These are phyloP conservation scores for Eremochloa ophiuroides DNA, from an alignment of 176 grass and related monocot genomes.

Conservation along the genomic window DNA sequence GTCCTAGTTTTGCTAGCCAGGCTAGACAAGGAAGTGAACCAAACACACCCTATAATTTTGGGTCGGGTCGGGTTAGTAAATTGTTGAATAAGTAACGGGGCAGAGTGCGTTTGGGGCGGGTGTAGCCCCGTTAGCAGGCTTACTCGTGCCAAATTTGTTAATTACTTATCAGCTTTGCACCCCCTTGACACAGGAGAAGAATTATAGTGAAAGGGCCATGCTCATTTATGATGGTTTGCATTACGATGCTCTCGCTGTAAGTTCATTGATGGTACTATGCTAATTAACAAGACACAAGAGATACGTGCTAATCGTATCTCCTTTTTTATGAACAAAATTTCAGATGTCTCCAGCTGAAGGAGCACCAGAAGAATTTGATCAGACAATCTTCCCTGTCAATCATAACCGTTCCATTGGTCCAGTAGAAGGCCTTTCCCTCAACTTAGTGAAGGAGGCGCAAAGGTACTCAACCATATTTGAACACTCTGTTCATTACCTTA, in stretches of 20 bases:
- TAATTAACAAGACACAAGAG: neutral
- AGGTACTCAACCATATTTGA: conserved; percentile 41
- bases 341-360: conserved; percentile 89
- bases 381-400: conserved; percentile 76
- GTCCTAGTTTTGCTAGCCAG: too few relatives aligned
- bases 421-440: conserved; percentile 71
- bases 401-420: conserved; percentile 60
- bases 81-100: too few relatives aligned
- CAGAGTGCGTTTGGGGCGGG: too few relatives aligned
- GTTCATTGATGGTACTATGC: conserved; percentile 24
- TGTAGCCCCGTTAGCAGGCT: too few relatives aligned
- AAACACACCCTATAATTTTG: too few relatives aligned
- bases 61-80: too few relatives aligned
- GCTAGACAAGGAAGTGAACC: too few relatives aligned
- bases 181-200: conserved; percentile 63
- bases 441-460: conserved; percentile 72
- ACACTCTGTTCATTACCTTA: neutral
- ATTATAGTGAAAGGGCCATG: conserved; percentile 77
- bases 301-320: conserved; percentile 5
- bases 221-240: conserved; percentile 96
- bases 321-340: conserved; percentile 4
- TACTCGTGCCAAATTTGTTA: neutral
- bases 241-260: conserved; percentile 96
- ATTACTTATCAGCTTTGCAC: conserved; percentile 10
- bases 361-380: conserved; percentile 95